Evolutionary conservation across 2,329 filamentous ascomycete species (phyloP).

Genomic region (Fusarium transvaalense): DNA sequence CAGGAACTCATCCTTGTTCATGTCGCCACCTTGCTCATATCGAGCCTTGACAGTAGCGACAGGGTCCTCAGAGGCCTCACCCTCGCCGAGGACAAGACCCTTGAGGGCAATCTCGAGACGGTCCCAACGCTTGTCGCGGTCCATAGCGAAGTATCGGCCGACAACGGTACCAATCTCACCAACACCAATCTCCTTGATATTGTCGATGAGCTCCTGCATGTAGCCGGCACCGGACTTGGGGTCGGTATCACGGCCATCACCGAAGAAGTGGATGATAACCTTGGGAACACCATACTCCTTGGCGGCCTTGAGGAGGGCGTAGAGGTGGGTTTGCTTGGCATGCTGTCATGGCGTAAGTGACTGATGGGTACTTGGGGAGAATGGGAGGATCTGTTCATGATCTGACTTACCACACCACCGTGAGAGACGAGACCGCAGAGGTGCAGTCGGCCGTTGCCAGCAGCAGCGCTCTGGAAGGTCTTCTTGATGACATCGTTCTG

Average conservation of each 20-base stretch:
- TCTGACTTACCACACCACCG: conserved; percentile 80
- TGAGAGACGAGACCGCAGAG: conserved; percentile 93
- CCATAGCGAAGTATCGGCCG: conserved; percentile 98
- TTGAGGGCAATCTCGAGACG: conserved; percentile 90
- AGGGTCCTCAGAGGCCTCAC: conserved; percentile 86
- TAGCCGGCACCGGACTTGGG: conserved; percentile 92
- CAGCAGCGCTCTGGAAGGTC: conserved; percentile 82
- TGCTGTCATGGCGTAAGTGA: conserved; percentile 66
- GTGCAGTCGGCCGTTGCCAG: conserved; percentile 91
- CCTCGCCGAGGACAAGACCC: conserved; percentile 86
- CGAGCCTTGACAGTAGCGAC: conserved; percentile 88
- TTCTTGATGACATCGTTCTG: conserved; percentile 81
- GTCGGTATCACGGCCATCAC: conserved; percentile 96
- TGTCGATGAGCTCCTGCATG: conserved; percentile 86
- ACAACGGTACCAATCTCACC: conserved; percentile 94
- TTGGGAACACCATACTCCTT: conserved; percentile 89
- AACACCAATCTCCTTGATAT: conserved; percentile 83
- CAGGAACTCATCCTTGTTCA: conserved; percentile 95
- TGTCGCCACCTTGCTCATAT: conserved; percentile 76
- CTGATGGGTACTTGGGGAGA: background rate
- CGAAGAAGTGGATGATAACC: conserved; percentile 99
- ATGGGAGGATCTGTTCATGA: background rate
- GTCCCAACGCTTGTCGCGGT: conserved; percentile 99
- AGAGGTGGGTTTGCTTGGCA: conserved; percentile 93
- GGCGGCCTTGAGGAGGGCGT: conserved; percentile 87